Conservation (phyloP, 2,329 filamentous ascomycete genomes). For the Alternaria arborescens region DNA sequence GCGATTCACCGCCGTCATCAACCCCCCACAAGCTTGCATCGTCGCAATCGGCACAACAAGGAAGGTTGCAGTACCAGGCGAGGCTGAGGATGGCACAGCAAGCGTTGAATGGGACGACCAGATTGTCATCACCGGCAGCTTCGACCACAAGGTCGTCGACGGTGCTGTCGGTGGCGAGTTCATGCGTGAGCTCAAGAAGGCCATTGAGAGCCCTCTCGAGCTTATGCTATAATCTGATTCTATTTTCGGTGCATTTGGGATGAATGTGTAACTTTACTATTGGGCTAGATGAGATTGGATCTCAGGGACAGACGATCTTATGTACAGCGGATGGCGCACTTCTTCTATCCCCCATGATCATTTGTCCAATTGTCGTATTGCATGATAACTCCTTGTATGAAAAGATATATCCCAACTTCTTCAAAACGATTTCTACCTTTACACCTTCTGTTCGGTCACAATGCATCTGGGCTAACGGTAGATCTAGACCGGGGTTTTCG, state of each 20-base stretch:
- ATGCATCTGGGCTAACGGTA: background rate
- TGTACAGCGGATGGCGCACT: constrained; percentile 45
- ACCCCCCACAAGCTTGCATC: constrained; percentile 96
- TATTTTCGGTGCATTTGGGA: constrained; percentile 20
- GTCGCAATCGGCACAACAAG: constrained; percentile 92
- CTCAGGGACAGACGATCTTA: constrained; percentile 27
- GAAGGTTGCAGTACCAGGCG: constrained; percentile 90
- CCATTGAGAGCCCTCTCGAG: constrained; percentile 95
- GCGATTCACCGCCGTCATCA: constrained; percentile 98
- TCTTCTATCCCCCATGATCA: constrained; percentile 23
- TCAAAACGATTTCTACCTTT: background rate
- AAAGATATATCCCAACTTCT: constrained; percentile 22
- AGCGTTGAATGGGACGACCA: constrained; percentile 92
- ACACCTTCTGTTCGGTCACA: background rate
- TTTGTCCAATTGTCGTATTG: constrained; percentile 17
- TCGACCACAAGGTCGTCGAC: constrained; percentile 99
- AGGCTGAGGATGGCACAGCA: constrained; percentile 80
- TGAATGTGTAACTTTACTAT: constrained; percentile 36
- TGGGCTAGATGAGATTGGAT: constrained; percentile 23
- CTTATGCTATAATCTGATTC: constrained; percentile 74
- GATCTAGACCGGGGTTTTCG: background rate
- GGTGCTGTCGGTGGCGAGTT: constrained; percentile 96
- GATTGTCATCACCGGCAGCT: constrained; percentile 92
- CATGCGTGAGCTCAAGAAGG: constrained; percentile 96
- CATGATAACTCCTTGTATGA: constrained; percentile 26